Evolutionary conservation across 208 protist species (phyloP), one percentile per base, ranked within the genome.

Genomic region (Crithidia bombi): DNA sequence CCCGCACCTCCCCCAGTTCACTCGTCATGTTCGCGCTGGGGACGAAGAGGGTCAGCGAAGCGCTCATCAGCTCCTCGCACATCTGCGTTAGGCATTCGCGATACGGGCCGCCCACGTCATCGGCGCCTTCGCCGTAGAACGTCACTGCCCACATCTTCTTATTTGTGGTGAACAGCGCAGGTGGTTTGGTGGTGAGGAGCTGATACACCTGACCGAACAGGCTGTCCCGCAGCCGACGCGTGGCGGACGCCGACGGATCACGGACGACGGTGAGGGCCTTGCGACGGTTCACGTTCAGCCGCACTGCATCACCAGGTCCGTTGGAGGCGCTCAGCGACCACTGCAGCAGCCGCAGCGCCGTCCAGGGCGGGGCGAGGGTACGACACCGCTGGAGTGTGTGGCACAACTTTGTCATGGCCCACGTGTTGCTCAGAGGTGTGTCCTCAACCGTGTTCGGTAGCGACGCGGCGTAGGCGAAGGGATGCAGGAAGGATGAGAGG

Each of bases 41-140:
- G 28, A 96, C 64, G 63, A 98, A 97, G n/a, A 98, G 82, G 14
- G 85, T 79, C 23, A 96, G 72, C 46, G 49, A 65, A 17, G 78
- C n/a, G 56, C 81, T 81, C 91, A 97, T 96, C 43, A 97, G 77
- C 75, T 98, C 96, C 0, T 77, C 72, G 47, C 91, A 97, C 66
- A 98, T 79, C 59, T 97, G 90, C 38, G 94, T 76, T 11, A 98
- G 78, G 54, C 86, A 86, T 79, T 98, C 94, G 52, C 93, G 84
- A 65, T 98, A 98, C 1, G 94, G 94, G 1, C 96, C 96, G 33
- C 96, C 96, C 15, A 97, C 92, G 69, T 98, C 96, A 56, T 98
- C 94, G 15, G 94, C 94, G 26, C 94, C 94, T 62, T 97, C 94
- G 28, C 94, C 94, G 49, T 90, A 67, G 74, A 97, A 96, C 26